Base-by-base conservation (phyloP, 2,329 filamentous ascomycete species). In the Neofusicoccum cordaticola region DNA sequence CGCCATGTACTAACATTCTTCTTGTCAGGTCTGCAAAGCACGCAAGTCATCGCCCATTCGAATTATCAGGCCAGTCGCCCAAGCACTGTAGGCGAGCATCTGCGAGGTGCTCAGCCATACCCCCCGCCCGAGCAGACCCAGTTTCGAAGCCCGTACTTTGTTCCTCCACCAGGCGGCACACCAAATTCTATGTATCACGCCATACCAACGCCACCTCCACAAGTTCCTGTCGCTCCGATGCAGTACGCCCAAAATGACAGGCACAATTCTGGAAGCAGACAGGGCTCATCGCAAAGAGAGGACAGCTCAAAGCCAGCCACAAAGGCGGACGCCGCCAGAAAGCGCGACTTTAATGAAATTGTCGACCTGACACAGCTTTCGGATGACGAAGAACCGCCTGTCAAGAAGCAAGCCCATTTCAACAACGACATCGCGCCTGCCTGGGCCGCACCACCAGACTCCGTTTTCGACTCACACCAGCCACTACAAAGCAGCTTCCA, bases 261-360 rank as follows among this genome's bases (percentile, higher is more conserved):
- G 68, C 56, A 63, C 67, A 50, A 71, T 71, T 57, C 52, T 72
- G 37, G 76, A 71, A 64, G 69, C 65, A 47, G 51, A 5, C 56
- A 64, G 45, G 34, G 42, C 9, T 58, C 62, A 1, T 56, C 51
- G 8, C 57, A 35, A n/a, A 51, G 50, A n/a, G 52, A 60, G n/a
- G 51, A 58, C 22, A 45, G 41, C 22, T 65, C 35, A 19, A 66
- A 68, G 11, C 79, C 80, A 35, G 75, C 76, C 4, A 79, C 83
- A 67, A 86, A 86, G 68, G 83, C 82, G 70, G 82, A 84, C 69
- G 80, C 80, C 62, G 84, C 85, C n/a, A 77, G 82, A 31, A 87
- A 86, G 70, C 79, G 83, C 22, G 81, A 77, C 7, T 82, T 86
- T 67, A 79, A 75, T 31, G 84, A 86, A 34, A 73, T 87, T 47